phyloP scores from a whole-genome alignment of 2,329 filamentous ascomycete genomes.

The Ophiocordyceps camponoti-saundersi region DNA sequence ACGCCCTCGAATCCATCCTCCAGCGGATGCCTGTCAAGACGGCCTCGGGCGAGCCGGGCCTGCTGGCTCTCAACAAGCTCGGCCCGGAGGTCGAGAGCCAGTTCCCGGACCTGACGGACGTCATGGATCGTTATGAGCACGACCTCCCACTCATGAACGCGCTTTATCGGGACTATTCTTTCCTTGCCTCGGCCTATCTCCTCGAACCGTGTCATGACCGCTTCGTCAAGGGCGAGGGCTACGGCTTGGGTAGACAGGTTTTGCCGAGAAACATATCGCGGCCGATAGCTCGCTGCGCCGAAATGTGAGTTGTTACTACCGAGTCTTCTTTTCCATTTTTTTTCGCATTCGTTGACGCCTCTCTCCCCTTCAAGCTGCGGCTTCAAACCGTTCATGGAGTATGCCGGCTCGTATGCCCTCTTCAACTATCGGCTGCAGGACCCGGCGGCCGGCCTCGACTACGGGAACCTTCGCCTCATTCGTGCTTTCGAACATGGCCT shows the following conservation, averaged over 20 bases:
- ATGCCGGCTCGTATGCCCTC: conserved; percentile 49
- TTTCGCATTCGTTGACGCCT: background rate
- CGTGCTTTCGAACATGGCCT: conserved; percentile 84
- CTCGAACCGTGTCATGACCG: conserved; percentile 80
- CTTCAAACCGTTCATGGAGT: conserved; percentile 90
- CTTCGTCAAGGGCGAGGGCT: conserved; percentile 52
- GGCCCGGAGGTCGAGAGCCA: conserved; percentile 58
- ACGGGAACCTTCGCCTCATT: conserved; percentile 62
- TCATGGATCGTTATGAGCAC: conserved; percentile 54
- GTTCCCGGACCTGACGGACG: conserved; percentile 59
- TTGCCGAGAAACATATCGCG: conserved; percentile 61
- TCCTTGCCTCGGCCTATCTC: conserved; percentile 75
- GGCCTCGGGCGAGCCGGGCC: conserved; percentile 53
- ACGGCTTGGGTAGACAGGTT: conserved; percentile 59
- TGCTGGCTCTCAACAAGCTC: conserved; percentile 58
- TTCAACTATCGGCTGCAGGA: conserved; percentile 49
- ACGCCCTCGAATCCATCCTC: conserved; percentile 53
- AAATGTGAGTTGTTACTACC: conserved; percentile 47
- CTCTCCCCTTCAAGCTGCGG: conserved; percentile 28
- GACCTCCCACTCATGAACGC: conserved; percentile 72
- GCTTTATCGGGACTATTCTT: conserved; percentile 81
- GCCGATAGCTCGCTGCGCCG: conserved; percentile 68
- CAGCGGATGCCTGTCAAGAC: conserved; percentile 67
- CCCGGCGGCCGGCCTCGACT: conserved; percentile 37
- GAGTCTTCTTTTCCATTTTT: background rate